A percentile compares a stretch with the other conserved stretches of the same genome.
Conservation (phyloP, 2,329 filamentous ascomycete genomes). For the Aspergillus sp. region DNA sequence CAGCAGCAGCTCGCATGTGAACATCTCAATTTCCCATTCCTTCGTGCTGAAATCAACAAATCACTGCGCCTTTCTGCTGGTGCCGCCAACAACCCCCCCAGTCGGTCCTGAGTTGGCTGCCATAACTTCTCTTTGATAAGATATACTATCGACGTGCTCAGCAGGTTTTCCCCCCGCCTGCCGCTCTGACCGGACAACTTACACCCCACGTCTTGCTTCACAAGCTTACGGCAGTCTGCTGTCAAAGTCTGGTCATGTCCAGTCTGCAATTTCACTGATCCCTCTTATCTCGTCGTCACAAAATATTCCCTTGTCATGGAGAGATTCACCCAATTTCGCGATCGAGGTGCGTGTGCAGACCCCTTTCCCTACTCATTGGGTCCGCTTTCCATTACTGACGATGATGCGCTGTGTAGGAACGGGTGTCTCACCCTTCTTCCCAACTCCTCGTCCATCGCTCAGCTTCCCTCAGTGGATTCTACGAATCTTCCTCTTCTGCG, state of each 20-base stretch:
- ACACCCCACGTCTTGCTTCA: background rate
- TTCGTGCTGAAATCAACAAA: background rate
- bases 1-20: background rate
- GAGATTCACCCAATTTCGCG: slow-evolving; percentile 90
- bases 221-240: background rate
- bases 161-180: background rate
- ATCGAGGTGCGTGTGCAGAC: slow-evolving; percentile 70
- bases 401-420: slow-evolving; percentile 64
- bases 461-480: slow-evolving; percentile 61
- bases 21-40: background rate
- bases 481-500: slow-evolving; percentile 71
- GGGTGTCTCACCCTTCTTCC: slow-evolving; percentile 93
- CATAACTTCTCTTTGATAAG: too few relatives aligned
- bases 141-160: too few relatives aligned
- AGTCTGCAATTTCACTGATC: background rate
- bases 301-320: slow-evolving; percentile 63
- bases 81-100: too few relatives aligned
- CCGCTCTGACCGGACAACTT: too few relatives aligned
- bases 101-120: too few relatives aligned
- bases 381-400: slow-evolving; percentile 7
- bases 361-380: background rate
- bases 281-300: background rate
- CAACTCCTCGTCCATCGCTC: slow-evolving; percentile 67
- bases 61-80: background rate
- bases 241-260: background rate